Base-by-base conservation (phyloP, 768 basidiomycete genomes). In the Royoungia palumana region DNA sequence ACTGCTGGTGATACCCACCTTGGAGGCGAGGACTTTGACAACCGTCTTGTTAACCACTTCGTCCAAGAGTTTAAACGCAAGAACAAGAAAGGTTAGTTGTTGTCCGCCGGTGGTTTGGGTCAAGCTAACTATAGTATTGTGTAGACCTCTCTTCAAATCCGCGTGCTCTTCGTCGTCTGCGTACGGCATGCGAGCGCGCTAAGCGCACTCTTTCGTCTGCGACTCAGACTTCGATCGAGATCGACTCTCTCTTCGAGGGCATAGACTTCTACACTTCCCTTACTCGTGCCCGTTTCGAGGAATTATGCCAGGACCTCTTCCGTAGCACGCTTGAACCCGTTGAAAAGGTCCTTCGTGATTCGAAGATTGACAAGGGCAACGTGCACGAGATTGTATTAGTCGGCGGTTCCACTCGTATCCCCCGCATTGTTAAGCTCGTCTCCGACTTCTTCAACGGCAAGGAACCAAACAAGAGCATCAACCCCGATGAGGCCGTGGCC, bases 391-490 rank as follows among this genome's bases (percentile, higher is more conserved):
- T 98, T 56, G 95, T 97, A 62, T 79, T 98, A 59, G 95, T 96
- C 60, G 94, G 95, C 70, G 95, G 95, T 54, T 98, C 95, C 41
- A 97, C 95, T 47, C 94, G 94, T 83, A 97, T 98, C 57, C 95
- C 95, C 58, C 89, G 91, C 70, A 88, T 98, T 63, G 86, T 92
- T 69, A 94, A 96, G 74, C 89, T 97, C 67, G 91, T 98, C 49
- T 94, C 91, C 57, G 94, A 97, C 72, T 96, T 89, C 83, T 97
- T 97, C 80, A 91, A 90, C 69, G 94, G 94, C 69, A 94, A 94
- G 79, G 94, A 96, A 76, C 94, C 92, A 63, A 94, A 93, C 81
- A 96, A 94, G 82, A 88, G 87, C 75, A 97, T 98, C 79, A 97
- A 98, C 84, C 95, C 95, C 44, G 95, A 98, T 58, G 95, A 97